These are phyloP conservation scores for Zygosaccharomyces pseudobailii DNA, from an alignment of 1,139 yeast species.

Conservation along the genomic window DNA sequence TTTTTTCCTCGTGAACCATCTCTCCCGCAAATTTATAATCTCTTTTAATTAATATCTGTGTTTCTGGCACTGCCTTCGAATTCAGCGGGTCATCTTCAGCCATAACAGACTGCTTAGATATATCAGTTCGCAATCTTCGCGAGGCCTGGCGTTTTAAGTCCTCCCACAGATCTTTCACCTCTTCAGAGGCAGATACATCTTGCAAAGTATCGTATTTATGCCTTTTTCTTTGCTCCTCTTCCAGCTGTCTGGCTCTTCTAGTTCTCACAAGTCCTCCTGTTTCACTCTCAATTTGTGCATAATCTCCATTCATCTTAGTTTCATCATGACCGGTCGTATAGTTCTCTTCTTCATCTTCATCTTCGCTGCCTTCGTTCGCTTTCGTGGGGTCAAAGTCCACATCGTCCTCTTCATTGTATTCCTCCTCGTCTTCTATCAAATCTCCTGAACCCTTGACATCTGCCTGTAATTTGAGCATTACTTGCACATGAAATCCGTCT, in stretches of 20 bases:
- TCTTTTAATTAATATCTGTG: conserved; percentile 64
- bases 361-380: conserved; percentile 20
- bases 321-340: conserved; percentile 35
- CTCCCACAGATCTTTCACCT: conserved; percentile 49
- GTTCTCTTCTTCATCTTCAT: conserved; percentile 25
- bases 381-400: conserved; percentile 56
- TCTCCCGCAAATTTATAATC: conserved; percentile 90
- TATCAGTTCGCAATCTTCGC: conserved; percentile 22
- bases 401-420: conserved; percentile 58
- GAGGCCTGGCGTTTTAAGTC: conserved; percentile 32
- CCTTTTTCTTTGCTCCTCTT: conserved; percentile 33
- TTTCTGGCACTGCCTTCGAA: conserved; percentile 31
- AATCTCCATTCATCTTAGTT: conserved; percentile 35
- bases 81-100: conserved; percentile 13
- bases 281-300: conserved; percentile 44
- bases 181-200: conserved; percentile 24
- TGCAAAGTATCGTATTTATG: conserved; percentile 26
- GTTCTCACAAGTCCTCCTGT: conserved; percentile 55
- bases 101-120: conserved; percentile 25
- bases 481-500: background rate
- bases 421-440: conserved; percentile 29
- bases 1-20: conserved; percentile 66
- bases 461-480: background rate
- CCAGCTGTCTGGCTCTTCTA: conserved; percentile 47
- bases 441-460: background rate